Evolutionary conservation across 768 basidiomycete genomes (phyloP), one percentile per base, ranked within the genome.

Genomic region (Punctularia strigosozonata): DNA sequence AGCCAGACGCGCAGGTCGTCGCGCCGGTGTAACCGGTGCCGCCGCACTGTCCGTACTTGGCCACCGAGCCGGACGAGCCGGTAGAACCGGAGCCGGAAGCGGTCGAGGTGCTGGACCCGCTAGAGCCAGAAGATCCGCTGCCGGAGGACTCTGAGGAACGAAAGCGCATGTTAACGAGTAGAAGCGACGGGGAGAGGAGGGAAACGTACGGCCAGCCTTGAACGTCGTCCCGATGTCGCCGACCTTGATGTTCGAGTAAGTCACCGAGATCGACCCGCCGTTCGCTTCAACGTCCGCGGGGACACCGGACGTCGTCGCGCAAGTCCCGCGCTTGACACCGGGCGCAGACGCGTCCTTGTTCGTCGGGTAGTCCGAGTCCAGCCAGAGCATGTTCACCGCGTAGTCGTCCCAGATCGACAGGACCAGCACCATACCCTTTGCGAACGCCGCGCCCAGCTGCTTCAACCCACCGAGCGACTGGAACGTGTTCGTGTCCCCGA

Each of bases 221-320:
- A 48, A 70, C 39, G 70, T 71, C 21, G 66, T 63, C 43, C 63
- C 65, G 48, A 72, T 64, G 51, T 60, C 56, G 41, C 70, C 71
- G 50, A 65, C 67, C 51, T 58, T 63, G 60, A 74, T 74, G 64
- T 73, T 73, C 23, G 70, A 72, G 65, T 51, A 74, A 41, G 58
- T 63, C 53, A 74, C 71, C 17, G 57, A 57, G 22, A 68, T 61
- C 50, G 58, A 58, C 36, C 68, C 50, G 45, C 43, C 38, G 36
- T 55, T 36, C 18, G 51, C 32, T 54, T 71, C 69, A 46, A 73
- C 63, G 28, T 65, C 59, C 5, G 52, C 47, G 39, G 71, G 70
- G 3, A 48, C 54, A 42, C 71, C 71, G 28, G 69, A 69, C 31
- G 53, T 53, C 37, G 67, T 69, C 3, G 71, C 37, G 59, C 70